Evolutionary conservation across 2,329 filamentous ascomycete species (phyloP).

Genomic region (Apiospora phragmitis): DNA sequence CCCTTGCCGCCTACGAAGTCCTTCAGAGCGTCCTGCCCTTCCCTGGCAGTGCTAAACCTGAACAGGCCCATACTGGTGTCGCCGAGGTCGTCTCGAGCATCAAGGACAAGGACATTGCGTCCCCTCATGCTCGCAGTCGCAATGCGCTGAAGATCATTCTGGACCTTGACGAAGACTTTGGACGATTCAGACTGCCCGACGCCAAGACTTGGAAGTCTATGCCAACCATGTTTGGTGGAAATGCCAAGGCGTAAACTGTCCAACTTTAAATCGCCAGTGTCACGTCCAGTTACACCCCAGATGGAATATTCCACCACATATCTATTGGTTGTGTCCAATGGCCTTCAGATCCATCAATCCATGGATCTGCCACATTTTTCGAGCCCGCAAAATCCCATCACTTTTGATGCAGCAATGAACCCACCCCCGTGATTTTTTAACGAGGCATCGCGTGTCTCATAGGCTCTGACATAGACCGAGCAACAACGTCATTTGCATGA

Average conservation of each 20-base stretch:
- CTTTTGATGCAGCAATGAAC: background rate
- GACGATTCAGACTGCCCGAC: conserved; percentile 64
- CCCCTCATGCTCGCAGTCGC: conserved; percentile 63
- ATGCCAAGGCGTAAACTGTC: conserved; percentile 22
- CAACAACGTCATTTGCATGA: conserved; percentile 9
- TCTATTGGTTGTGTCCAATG: background rate
- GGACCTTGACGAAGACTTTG: conserved; percentile 92
- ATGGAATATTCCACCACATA: background rate
- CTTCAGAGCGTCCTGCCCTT: conserved; percentile 79
- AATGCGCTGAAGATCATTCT: conserved; percentile 96
- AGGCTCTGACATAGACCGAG: conserved; percentile 1
- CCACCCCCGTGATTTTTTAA: background rate
- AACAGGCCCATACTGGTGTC: conserved; percentile 58
- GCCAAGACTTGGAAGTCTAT: conserved; percentile 54
- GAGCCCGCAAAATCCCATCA: background rate
- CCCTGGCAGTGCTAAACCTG: conserved; percentile 60
- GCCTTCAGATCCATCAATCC: background rate
- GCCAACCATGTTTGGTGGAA: conserved; percentile 49
- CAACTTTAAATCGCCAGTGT: background rate
- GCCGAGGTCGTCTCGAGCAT: conserved; percentile 65
- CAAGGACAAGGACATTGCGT: conserved; percentile 58
- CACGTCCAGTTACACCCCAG: background rate
- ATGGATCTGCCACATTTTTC: background rate
- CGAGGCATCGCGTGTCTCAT: background rate
- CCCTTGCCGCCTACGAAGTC: conserved; percentile 91